Conservation (phyloP, 2,329 filamentous ascomycete genomes). For the Rhynchosporium secalis region DNA sequence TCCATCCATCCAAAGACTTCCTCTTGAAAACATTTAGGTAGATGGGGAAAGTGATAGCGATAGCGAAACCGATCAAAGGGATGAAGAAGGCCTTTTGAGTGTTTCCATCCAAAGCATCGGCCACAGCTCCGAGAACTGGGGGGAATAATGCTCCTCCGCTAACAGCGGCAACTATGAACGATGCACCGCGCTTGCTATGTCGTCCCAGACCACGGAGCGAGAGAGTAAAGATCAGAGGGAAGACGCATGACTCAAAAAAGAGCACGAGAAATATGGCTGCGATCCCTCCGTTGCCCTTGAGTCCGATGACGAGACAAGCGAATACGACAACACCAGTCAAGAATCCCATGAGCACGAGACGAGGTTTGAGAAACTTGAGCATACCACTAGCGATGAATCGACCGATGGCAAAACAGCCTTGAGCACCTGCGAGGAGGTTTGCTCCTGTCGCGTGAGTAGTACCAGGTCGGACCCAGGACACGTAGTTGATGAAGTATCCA, state of each 20-base stretch:
- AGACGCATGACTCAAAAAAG: slow-evolving; percentile 80
- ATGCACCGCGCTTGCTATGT: slow-evolving; percentile 76
- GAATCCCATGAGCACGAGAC: slow-evolving; percentile 64
- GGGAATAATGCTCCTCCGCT: slow-evolving; percentile 37
- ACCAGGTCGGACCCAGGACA: slow-evolving; percentile 45
- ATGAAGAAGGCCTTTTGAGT: slow-evolving; percentile 34
- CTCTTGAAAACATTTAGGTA: slow-evolving; percentile 34
- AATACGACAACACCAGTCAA: slow-evolving; percentile 59
- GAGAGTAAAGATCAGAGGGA: slow-evolving; percentile 79
- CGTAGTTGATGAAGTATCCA: slow-evolving; percentile 63
- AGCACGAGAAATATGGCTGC: slow-evolving; percentile 66
- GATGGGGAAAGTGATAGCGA: slow-evolving; percentile 30
- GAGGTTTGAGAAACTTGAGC: slow-evolving; percentile 63
- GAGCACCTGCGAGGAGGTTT: slow-evolving; percentile 70
- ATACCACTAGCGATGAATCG: slow-evolving; percentile 67
- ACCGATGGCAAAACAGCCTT: slow-evolving; percentile 71
- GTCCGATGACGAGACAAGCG: slow-evolving; percentile 44
- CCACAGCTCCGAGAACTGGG: slow-evolving; percentile 29
- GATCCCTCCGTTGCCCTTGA: slow-evolving; percentile 50
- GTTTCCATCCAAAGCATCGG: slow-evolving; percentile 30
- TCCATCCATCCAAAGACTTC: slow-evolving; percentile 34
- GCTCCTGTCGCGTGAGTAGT: slow-evolving; percentile 52
- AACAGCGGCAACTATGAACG: slow-evolving; percentile 62
- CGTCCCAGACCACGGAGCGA: slow-evolving; percentile 77
- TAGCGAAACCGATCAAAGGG: slow-evolving; percentile 31